Evolutionary conservation across 306 rosid genomes (phyloP).

Genomic region (Castanopsis chinensis): DNA sequence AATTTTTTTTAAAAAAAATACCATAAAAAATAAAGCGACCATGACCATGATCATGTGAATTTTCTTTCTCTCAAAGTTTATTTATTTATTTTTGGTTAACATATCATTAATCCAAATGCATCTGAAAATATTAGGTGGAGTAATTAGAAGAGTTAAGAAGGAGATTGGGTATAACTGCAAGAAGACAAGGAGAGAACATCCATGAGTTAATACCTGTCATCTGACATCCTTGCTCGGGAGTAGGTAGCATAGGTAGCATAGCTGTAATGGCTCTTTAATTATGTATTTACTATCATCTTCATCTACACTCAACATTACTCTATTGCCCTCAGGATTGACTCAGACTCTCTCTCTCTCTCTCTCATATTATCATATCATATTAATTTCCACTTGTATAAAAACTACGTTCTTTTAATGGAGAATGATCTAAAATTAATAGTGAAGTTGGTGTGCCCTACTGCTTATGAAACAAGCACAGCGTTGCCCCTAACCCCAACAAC

Average conservation of each 20-base stretch:
- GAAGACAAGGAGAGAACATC: slow-evolving; percentile 19
- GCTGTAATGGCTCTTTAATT: slow-evolving; percentile 26
- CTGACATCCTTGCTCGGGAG: slow-evolving; percentile 25
- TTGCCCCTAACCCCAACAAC: not conserved
- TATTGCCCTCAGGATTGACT: not conserved
- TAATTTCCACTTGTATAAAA: not conserved
- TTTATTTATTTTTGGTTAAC: not conserved
- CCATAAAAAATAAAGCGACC: too few relatives aligned
- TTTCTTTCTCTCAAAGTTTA: not conserved
- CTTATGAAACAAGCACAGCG: not conserved
- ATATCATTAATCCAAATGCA: not conserved
- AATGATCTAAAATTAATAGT: not conserved
- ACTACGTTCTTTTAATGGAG: not conserved
- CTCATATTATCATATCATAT: not conserved
- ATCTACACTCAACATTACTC: not conserved
- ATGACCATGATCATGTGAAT: too few relatives aligned
- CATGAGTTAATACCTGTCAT: not conserved
- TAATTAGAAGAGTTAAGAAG: not conserved
- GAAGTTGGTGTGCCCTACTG: not conserved
- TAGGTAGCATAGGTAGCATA: slow-evolving; percentile 38
- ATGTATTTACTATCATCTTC: not conserved
- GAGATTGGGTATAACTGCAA: slow-evolving; percentile 20
- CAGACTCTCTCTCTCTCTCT: not conserved
- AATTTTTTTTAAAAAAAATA: too few relatives aligned
- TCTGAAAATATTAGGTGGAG: not conserved